Evolutionary conservation across 768 basidiomycete species (phyloP).

Genomic region (Tricholoma sp.): DNA sequence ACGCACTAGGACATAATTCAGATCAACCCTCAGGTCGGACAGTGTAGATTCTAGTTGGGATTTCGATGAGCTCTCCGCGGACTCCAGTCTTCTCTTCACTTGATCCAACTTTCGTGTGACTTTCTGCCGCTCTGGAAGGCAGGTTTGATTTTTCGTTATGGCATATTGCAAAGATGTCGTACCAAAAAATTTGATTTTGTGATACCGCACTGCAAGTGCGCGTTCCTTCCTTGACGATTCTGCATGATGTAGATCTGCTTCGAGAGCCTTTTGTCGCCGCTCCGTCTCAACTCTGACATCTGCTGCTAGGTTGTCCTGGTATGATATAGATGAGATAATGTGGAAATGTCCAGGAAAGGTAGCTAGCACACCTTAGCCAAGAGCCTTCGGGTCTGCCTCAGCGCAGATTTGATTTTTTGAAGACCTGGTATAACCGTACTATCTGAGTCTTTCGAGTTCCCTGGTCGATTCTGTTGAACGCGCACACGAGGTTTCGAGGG

Average conservation of each 20-base stretch:
- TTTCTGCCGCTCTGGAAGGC: conserved; percentile 74
- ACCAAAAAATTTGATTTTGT: conserved; percentile 95
- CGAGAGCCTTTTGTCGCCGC: conserved; percentile 68
- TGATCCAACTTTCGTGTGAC: conserved; percentile 73
- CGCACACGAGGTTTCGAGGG: conserved; percentile 23
- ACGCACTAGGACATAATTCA: conserved; percentile 83
- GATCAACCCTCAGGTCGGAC: conserved; percentile 68
- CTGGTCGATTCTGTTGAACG: conserved; percentile 14
- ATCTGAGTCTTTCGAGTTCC: conserved; percentile 7
- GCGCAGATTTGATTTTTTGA: conserved; percentile 79
- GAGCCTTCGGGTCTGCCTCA: conserved; percentile 79
- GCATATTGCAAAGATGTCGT: conserved; percentile 12
- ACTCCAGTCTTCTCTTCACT: conserved; percentile 47
- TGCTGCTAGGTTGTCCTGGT: conserved; percentile 76
- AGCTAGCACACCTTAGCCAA: conserved; percentile 61
- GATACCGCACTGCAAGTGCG: conserved; percentile 72
- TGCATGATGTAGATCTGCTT: conserved; percentile 65
- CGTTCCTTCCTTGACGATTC: conserved; percentile 65
- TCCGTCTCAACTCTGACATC: conserved; percentile 80
- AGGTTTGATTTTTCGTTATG: background rate
- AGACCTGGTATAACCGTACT: conserved; percentile 53
- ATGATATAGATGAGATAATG: background rate
- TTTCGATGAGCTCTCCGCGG: conserved; percentile 30
- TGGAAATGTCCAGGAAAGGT: background rate
- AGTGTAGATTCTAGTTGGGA: conserved; percentile 45